Evolutionary conservation across 2,329 filamentous ascomycete genomes (phyloP), one percentile per base, ranked within the genome.

Genomic region (Aspergillus piperis): DNA sequence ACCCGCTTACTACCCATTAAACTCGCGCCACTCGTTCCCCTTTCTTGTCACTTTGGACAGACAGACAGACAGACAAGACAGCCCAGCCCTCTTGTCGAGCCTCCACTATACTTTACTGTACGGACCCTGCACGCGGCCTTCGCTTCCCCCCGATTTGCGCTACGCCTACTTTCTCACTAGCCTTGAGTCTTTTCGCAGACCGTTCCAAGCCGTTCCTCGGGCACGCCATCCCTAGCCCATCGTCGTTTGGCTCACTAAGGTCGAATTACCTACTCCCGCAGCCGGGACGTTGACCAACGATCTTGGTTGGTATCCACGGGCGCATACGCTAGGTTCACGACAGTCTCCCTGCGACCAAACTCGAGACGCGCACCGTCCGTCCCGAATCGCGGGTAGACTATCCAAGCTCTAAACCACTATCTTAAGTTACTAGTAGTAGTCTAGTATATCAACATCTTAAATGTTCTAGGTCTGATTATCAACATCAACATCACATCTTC

Each of bases 381-480:
- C 67, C 69, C 67, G 66, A 68, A 64, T 68, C 65, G 69, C 72
- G 72, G 72, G 70, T 73, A 75, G 71, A 73, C 72, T 73, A 74
- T 68, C 64, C 62, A 65, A 66, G 66, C 66, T 68, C 64, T 64
- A 67, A 67, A 62, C 58, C 58, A 57, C 54, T 60, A 63, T 58
- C 61, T 64, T 36, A 36, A 32, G 5, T 36, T 36, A 54, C 17
- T 44, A 44, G 41, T 21, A 51, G 41, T 44, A 44, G 41, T 21
- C 27, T 30, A 30, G 11, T 36, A 44, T 60, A 63, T 58, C 61
- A 66, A 54, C 42, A 58, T 57, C 44, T 13, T 13, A 36, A 54
- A 58, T 52, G 41, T 32, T 49, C 62, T 63, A 68, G 56, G 61
- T 59, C 49, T 65, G 32, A 58, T 61, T 65, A 65, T 67, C 39